Evolutionary conservation across 768 basidiomycete species (phyloP).

Genomic region (Trametes cinnabarina): DNA sequence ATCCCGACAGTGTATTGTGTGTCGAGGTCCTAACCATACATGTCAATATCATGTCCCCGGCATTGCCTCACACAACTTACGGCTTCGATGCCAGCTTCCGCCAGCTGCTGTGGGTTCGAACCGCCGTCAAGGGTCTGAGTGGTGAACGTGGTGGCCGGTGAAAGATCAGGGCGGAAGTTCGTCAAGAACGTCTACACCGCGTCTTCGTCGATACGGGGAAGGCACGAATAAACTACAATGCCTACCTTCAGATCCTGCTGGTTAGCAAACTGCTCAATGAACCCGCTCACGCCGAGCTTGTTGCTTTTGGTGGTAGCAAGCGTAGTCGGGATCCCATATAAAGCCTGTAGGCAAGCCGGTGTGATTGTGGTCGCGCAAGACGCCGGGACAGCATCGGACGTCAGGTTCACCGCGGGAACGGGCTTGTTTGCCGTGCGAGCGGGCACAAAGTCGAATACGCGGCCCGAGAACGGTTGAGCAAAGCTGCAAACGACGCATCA

Average conservation of each 20-base stretch:
- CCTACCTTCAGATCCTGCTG: slow-evolving; percentile 28
- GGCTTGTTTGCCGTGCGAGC: background rate
- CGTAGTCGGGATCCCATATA: slow-evolving; percentile 38
- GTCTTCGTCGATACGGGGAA: slow-evolving; percentile 38
- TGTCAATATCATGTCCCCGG: background rate
- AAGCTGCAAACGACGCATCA: slow-evolving; percentile 38
- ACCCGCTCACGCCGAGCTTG: slow-evolving; percentile 33
- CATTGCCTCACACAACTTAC: slow-evolving; percentile 8
- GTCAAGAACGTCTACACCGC: slow-evolving; percentile 26
- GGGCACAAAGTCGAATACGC: slow-evolving; percentile 28
- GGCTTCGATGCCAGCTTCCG: slow-evolving; percentile 32
- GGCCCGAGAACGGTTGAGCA: slow-evolving; percentile 22
- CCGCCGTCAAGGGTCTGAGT: slow-evolving; percentile 31
- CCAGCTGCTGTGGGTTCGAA: slow-evolving; percentile 23
- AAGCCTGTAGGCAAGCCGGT: slow-evolving; percentile 32
- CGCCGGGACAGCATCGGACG: slow-evolving; percentile 24
- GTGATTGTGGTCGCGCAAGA: slow-evolving; percentile 28
- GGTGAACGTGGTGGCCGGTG: slow-evolving; percentile 24
- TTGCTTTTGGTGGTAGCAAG: slow-evolving; percentile 27
- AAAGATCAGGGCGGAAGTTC: slow-evolving; percentile 25
- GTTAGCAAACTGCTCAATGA: slow-evolving; percentile 34
- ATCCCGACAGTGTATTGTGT: slow-evolving; percentile 16
- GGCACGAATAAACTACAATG: background rate
- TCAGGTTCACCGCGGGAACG: slow-evolving; percentile 22
- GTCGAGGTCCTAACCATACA: slow-evolving; percentile 31